phyloP scores from a whole-genome alignment of 208 protist species.

The Zelonia costaricensis region DNA sequence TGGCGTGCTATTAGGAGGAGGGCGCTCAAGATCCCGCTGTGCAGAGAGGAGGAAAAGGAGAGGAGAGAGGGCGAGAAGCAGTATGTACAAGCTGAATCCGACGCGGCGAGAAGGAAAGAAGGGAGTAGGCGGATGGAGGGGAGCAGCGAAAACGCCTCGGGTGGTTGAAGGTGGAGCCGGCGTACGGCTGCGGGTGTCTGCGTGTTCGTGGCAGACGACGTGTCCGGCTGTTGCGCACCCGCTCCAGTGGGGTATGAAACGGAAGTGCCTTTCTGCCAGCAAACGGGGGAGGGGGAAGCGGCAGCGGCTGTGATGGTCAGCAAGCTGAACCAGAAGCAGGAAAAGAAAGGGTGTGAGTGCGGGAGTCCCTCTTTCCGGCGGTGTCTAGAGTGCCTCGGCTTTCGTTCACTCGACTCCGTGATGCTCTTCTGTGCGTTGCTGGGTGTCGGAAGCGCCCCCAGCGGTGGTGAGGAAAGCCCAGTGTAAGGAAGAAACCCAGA shows the following conservation, averaged over 20 bases:
- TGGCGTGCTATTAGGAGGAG: slow-evolving; percentile 21
- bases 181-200: too few species aligned
- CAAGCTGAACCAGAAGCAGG: too few species aligned
- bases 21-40: not conserved
- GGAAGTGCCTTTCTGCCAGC: not conserved
- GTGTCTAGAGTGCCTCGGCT: too few species aligned
- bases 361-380: too few species aligned
- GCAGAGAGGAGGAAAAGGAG: not conserved
- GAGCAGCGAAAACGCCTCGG: too few species aligned
- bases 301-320: not conserved
- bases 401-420: too few species aligned
- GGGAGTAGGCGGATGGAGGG: not conserved
- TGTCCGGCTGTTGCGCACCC: not conserved
- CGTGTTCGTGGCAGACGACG: not conserved
- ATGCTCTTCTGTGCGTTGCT: too few species aligned
- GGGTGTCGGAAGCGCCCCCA: too few species aligned
- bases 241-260: slow-evolving; percentile 2
- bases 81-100: slow-evolving; percentile 5
- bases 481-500: too few species aligned
- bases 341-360: too few species aligned
- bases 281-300: not conserved
- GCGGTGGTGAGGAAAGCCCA: too few species aligned
- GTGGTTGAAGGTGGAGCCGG: too few species aligned
- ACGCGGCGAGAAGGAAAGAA: not conserved
- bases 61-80: not conserved